Evolutionary conservation across 2,329 filamentous ascomycete genomes (phyloP), one percentile per base, ranked within the genome.

Genomic region (Drechmeria coniospora): DNA sequence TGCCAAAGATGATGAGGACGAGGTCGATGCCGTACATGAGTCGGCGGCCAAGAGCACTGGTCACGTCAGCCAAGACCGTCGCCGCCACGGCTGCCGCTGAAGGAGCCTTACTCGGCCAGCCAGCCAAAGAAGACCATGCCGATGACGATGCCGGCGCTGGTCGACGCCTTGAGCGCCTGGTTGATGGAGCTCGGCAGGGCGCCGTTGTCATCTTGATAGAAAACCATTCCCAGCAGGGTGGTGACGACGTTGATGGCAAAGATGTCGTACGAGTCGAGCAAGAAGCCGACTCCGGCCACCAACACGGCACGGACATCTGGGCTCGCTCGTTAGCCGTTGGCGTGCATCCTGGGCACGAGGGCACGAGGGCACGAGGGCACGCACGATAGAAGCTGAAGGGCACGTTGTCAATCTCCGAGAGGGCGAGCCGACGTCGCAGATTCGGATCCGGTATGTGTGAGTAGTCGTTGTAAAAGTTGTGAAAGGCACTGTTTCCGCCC

Each of bases 21-120:
- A 84, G 52, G 46, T 84, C 79, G 16, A 83, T 61, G 26, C 81
- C 81, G 45, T 90, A 90, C 77, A 92, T 87, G 39, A 68, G 72
- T 46, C 82, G 74, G 23, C 81, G 70, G 25, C 82, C 82, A 31
- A 82, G 65, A 4, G 68, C 61, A 53, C 52, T 56, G 23, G 14
- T 13, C 5, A 14, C 5, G 25, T 23, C 7, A 24, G 14, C 25
- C 21, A 10, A 17, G 15, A n/a, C 8, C 6, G 9, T 13, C 11
- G 16, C 7, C 10, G 22, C 7, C 14, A 2, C n/a, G 11, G 6
- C 12, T 17, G 7, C 5, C 21, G 6, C 7, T 5, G 23, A 27
- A 23, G 17, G n/a, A 5, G 18, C 44, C 50, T 33, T 36, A 56
- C 52, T 90, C 82, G 27, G 80, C 81, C 21, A 86, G 54, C 60